These are phyloP conservation scores for Inosperma sp. DNA, from an alignment of 768 basidiomycete species.

Conservation along the genomic window DNA sequence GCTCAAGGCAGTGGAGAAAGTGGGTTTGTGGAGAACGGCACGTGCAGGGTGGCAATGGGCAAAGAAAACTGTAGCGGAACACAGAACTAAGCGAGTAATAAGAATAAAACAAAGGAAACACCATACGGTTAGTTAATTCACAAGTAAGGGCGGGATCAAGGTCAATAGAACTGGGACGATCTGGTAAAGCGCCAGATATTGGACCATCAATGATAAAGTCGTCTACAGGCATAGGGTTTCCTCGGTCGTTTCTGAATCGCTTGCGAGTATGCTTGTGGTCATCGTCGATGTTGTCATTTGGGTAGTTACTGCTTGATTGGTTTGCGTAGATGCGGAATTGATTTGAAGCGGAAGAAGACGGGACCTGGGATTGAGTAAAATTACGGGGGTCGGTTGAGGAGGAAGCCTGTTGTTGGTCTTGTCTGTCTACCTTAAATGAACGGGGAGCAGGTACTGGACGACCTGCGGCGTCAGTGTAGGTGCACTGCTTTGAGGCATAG, in stretches of 20 bases:
- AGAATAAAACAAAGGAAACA: conserved; percentile 14
- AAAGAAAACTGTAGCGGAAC: conserved; percentile 59
- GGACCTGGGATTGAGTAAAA: conserved; percentile 19
- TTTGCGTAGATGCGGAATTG: conserved; percentile 27
- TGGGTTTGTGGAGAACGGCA: conserved; percentile 73
- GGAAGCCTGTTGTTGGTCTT: conserved; percentile 26
- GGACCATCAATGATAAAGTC: conserved; percentile 40
- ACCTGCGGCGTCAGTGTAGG: conserved; percentile 76
- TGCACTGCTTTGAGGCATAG: conserved; percentile 76
- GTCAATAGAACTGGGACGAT: conserved; percentile 40
- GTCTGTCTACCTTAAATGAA: conserved; percentile 42
- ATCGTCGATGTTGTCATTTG: conserved; percentile 37
- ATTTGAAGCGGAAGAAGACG: conserved; percentile 24
- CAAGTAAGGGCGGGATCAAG: conserved; percentile 62
- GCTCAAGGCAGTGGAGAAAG: conserved; percentile 62
- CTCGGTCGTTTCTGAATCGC: conserved; percentile 44
- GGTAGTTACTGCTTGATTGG: conserved; percentile 16
- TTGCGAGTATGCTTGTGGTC: conserved; percentile 41
- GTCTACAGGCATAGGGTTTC: conserved; percentile 34
- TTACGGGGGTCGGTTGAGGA: conserved; percentile 22
- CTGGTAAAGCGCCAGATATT: conserved; percentile 32
- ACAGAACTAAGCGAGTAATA: conserved; percentile 12
- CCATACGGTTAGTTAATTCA: conserved; percentile 70
- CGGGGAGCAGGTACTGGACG: conserved; percentile 74
- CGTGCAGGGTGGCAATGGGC: conserved; percentile 76